Evolutionary conservation across 2,329 filamentous ascomycete species (phyloP).

Genomic region (Gnomoniopsis sp.): DNA sequence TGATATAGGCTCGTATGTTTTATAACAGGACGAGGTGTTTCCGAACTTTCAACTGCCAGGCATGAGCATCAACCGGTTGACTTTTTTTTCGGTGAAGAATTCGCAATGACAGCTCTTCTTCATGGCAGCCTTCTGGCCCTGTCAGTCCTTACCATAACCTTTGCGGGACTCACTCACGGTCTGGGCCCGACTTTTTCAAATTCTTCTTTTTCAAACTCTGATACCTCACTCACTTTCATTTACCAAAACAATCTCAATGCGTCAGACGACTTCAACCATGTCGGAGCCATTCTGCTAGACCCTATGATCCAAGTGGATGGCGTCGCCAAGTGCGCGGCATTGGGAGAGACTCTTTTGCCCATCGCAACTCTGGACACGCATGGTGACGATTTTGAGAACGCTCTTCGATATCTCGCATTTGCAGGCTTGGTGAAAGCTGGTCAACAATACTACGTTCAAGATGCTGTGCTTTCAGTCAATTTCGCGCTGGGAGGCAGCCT

Average conservation of each 20-base stretch:
- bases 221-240: slow-evolving; percentile 45
- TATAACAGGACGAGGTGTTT: neutral
- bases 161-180: neutral
- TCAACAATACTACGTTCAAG: slow-evolving; percentile 39
- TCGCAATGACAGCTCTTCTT: slow-evolving; percentile 3
- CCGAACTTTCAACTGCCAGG: neutral
- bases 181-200: neutral
- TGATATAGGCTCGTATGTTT: neutral
- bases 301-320: slow-evolving; percentile 34
- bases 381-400: slow-evolving; percentile 39
- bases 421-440: slow-evolving; percentile 1
- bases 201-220: slow-evolving; percentile 26
- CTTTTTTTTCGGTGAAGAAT: neutral
- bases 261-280: slow-evolving; percentile 49
- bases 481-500: slow-evolving; percentile 22
- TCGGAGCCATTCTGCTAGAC: slow-evolving; percentile 48
- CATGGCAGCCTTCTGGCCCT: slow-evolving; percentile 1
- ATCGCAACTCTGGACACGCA: slow-evolving; percentile 37
- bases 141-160: neutral
- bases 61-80: neutral
- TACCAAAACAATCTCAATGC: slow-evolving; percentile 54
- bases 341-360: slow-evolving; percentile 46
- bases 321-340: slow-evolving; percentile 38
- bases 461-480: slow-evolving; percentile 36
- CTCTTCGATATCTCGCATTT: slow-evolving; percentile 36